phyloP scores from a whole-genome alignment of 306 rosid species.

The Prunus padus region DNA sequence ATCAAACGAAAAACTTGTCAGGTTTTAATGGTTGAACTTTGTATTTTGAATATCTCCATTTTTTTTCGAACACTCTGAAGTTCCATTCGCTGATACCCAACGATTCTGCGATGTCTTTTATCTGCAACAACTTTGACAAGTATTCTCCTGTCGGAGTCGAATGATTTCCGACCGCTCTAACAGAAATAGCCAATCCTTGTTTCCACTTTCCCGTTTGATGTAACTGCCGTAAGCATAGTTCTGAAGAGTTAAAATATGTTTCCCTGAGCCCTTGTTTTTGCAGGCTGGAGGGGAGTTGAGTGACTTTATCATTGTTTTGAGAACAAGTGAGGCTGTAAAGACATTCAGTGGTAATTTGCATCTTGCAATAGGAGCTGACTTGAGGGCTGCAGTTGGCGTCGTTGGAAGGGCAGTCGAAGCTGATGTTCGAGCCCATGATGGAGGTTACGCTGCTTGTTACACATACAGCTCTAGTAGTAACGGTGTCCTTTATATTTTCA shows the following conservation, averaged over 20 bases:
- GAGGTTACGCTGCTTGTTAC: slow-evolving; percentile 90
- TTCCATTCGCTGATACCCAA: no score
- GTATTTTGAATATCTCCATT: no score
- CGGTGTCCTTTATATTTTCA: slow-evolving; percentile 38
- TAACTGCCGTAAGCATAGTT: slow-evolving; percentile 6
- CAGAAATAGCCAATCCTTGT: neutral
- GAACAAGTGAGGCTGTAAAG: slow-evolving; percentile 80
- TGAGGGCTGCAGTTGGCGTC: slow-evolving; percentile 89
- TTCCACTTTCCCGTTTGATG: neutral
- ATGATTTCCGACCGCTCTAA: neutral
- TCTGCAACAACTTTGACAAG: slow-evolving; percentile 7
- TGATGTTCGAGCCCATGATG: slow-evolving; percentile 90
- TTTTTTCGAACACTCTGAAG: no score
- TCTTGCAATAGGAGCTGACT: slow-evolving; percentile 84
- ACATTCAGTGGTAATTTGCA: slow-evolving; percentile 77
- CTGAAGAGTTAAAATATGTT: slow-evolving; percentile 11
- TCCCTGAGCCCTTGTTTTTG: neutral
- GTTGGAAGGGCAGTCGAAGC: slow-evolving; percentile 91
- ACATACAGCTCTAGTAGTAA: slow-evolving; percentile 94
- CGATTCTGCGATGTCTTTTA: no score
- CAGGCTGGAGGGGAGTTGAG: slow-evolving; percentile 97
- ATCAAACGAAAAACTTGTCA: neutral
- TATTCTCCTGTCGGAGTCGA: slow-evolving; percentile 8
- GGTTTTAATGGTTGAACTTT: no score
- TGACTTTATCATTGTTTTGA: slow-evolving; percentile 80